Evolutionary conservation across 2,329 filamentous ascomycete species (phyloP).

Genomic region (Helotiales sp.): DNA sequence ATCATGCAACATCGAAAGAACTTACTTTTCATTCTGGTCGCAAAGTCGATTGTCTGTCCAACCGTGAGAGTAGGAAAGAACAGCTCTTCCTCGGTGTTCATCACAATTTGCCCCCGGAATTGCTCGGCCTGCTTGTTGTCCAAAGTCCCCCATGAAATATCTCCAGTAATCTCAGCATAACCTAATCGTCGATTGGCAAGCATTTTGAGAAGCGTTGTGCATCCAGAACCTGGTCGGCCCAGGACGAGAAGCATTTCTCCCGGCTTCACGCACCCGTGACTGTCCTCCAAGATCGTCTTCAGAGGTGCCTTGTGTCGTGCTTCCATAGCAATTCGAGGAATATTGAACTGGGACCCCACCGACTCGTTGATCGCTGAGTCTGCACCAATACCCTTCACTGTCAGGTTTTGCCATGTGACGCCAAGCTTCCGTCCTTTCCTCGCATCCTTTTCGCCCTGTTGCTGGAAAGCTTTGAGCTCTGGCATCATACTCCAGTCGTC

Average conservation of each 20-base stretch:
- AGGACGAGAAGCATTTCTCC: slow-evolving; percentile 73
- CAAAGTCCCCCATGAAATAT: slow-evolving; percentile 56
- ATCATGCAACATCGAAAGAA: background rate
- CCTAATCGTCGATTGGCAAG: slow-evolving; percentile 64
- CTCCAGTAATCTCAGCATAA: slow-evolving; percentile 57
- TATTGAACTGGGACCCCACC: slow-evolving; percentile 30
- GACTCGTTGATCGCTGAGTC: slow-evolving; percentile 34
- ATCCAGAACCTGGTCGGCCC: slow-evolving; percentile 68
- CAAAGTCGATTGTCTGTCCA: slow-evolving; percentile 53
- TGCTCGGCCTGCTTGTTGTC: slow-evolving; percentile 41
- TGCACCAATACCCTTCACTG: slow-evolving; percentile 33
- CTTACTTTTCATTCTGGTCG: slow-evolving; percentile 51
- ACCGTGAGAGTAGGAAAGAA: slow-evolving; percentile 53
- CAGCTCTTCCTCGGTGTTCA: slow-evolving; percentile 53
- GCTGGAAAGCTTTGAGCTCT: slow-evolving; percentile 25
- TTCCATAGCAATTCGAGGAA: slow-evolving; percentile 31
- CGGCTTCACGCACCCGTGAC: slow-evolving; percentile 68
- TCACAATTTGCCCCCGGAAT: slow-evolving; percentile 58
- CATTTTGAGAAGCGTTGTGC: slow-evolving; percentile 70
- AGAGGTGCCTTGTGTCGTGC: slow-evolving; percentile 61
- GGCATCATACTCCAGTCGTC: slow-evolving; percentile 33
- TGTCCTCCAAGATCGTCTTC: slow-evolving; percentile 64
- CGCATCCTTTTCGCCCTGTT: slow-evolving; percentile 27
- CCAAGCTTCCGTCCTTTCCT: slow-evolving; percentile 36
- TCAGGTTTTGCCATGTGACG: slow-evolving; percentile 33